phyloP scores from a whole-genome alignment of 1,284 basidiomycete genomes.

The Leccinum laetum region DNA sequence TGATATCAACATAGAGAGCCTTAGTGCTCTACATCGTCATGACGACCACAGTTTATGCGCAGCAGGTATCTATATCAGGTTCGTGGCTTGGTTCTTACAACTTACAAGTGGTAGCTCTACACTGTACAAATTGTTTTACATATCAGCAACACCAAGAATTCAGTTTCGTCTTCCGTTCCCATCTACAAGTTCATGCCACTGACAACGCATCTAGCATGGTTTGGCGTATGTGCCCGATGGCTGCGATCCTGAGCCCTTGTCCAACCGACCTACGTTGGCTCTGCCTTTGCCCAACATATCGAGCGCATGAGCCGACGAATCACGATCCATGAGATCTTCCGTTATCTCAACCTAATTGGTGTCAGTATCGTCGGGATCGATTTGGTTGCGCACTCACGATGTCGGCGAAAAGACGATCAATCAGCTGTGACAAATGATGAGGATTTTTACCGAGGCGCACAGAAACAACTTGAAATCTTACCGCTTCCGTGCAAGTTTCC shows the following conservation, averaged over 20 bases:
- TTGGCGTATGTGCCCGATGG: slow-evolving; percentile 67
- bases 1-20: no score
- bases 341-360: slow-evolving; percentile 55
- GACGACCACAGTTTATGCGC: slow-evolving; percentile 11
- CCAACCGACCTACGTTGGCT: slow-evolving; percentile 39
- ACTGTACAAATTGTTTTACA: slow-evolving; percentile 7
- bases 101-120: neutral
- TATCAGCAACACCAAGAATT: neutral
- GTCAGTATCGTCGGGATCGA: neutral
- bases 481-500: slow-evolving; percentile 69
- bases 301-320: slow-evolving; percentile 54
- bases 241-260: slow-evolving; percentile 44
- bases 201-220: slow-evolving; percentile 46
- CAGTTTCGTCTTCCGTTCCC: neutral
- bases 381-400: slow-evolving; percentile 44
- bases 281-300: slow-evolving; percentile 38
- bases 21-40: slow-evolving; percentile 52
- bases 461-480: slow-evolving; percentile 19
- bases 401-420: slow-evolving; percentile 64
- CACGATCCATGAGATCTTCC: slow-evolving; percentile 46
- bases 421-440: slow-evolving; percentile 41
- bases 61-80: neutral
- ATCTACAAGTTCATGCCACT: neutral
- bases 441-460: neutral
- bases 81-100: neutral